Evolutionary conservation across 306 rosid genomes (phyloP).

Genomic region (Lupinus albus): DNA sequence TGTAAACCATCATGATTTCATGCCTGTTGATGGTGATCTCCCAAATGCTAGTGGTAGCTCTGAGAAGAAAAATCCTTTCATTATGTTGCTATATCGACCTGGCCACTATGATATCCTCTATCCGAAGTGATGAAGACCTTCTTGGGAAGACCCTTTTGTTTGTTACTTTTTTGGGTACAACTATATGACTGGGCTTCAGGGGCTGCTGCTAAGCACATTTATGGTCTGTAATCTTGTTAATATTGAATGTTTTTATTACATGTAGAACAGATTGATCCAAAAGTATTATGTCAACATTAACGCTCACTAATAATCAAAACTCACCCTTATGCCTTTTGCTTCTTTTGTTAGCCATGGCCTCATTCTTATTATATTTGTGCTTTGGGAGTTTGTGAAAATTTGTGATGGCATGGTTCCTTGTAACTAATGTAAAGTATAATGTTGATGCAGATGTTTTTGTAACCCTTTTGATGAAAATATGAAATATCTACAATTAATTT

Average conservation of each 20-base stretch:
- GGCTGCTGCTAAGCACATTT: conserved; percentile 37
- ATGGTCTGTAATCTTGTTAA: conserved; percentile 42
- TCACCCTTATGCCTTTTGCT: conserved; percentile 8
- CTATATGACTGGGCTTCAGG: conserved; percentile 29
- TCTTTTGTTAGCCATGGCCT: neutral
- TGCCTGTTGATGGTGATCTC: conserved; percentile 57
- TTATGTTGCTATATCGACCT: conserved; percentile 90
- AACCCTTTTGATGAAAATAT: too few relatives aligned
- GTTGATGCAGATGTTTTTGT: neutral
- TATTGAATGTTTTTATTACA: conserved; percentile 39
- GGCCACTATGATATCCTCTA: conserved; percentile 98
- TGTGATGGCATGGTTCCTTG: conserved; percentile 8
- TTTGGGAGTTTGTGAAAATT: neutral
- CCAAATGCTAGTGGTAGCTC: conserved; percentile 53
- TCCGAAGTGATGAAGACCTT: conserved; percentile 56
- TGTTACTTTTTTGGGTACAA: conserved; percentile 23
- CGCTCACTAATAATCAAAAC: conserved; percentile 41
- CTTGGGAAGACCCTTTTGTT: conserved; percentile 41
- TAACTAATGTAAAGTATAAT: neutral
- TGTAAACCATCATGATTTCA: conserved; percentile 94
- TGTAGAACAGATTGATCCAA: conserved; percentile 36
- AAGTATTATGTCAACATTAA: conserved; percentile 35
- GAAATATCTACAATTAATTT: too few relatives aligned
- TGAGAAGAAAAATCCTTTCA: conserved; percentile 61
- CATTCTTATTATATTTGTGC: too few relatives aligned